Base-by-base conservation (phyloP, 257 asterid species). In the Voacanga thouarsii region DNA sequence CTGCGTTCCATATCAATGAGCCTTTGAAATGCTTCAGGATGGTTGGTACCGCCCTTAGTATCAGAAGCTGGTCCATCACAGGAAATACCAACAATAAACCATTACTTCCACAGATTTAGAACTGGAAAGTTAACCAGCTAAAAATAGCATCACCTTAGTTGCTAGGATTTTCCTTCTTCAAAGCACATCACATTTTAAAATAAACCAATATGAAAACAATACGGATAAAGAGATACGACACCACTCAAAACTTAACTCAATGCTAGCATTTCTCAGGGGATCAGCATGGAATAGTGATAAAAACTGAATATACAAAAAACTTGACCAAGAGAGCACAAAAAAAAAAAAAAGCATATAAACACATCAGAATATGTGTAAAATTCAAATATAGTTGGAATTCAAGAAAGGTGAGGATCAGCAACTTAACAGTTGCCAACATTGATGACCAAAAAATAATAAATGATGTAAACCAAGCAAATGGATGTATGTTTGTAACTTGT, bases 21-120 rank as follows among this genome's bases (percentile, higher is more conserved):
- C 91, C 92, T 94, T 74, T 89, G 96, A 82, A 92, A 80, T 44
- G 96, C 95, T 57, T 89, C 97, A 0, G 94, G 92, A 68, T 90
- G 85, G 81, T 84, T 85, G 78, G 82, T 84, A 74, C 80, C 88
- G 60, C 76, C 60, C 72, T 81, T 78, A 70, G 71, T 55, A 47
- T 84, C 83, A 37, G 79, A 77, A 68, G 82, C 90, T 84, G 67
- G 39, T 24, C 77, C 67, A 80, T 56, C 72, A 75, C 47, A 72
- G 6, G n/a, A 37, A 21, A 51, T 2, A 47, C 43, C 37, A 72
- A 39, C 64, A 71, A 0, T 41, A 67, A 26, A 79, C 19, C 18
- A 21, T n/a, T 4, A 66, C 23, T 51, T 6, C 23, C 50, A 47
- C 45, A 39, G 21, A 28, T 24, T 49, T 28, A 26, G 23, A 53